Conservation (phyloP, 441 rosid genomes). For the Manihot esculenta region DNA sequence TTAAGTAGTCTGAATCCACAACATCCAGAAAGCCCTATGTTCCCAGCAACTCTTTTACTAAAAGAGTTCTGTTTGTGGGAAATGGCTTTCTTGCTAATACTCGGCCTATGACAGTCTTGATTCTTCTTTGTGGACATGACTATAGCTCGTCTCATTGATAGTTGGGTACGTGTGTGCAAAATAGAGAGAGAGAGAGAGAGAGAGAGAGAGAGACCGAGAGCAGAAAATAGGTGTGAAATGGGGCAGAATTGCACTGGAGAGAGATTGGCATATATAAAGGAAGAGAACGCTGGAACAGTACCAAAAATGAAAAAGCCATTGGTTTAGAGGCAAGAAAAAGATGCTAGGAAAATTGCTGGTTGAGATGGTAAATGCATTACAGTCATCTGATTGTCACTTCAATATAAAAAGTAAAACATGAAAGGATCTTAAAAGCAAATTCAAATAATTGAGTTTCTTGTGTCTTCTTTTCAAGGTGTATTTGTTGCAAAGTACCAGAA, state of each 20-base stretch:
- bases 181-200: neutral
- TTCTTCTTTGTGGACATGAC: conserved; percentile 22
- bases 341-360: too few relatives aligned
- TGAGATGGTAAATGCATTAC: too few relatives aligned
- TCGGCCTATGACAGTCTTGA: conserved; percentile 26
- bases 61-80: conserved; percentile 21
- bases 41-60: conserved; percentile 22
- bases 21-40: conserved; percentile 28
- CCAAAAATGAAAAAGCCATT: neutral
- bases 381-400: neutral
- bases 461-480: neutral
- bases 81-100: conserved; percentile 30
- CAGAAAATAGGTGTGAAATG: neutral
- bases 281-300: neutral
- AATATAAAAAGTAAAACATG: conserved; percentile 1
- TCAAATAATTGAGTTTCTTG: conserved; percentile 7
- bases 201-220: neutral
- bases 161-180: too few relatives aligned
- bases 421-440: neutral
- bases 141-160: neutral
- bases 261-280: neutral
- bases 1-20: conserved; percentile 52
- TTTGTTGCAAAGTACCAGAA: neutral
- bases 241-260: neutral
- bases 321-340: too few relatives aligned